Evolutionary conservation across 352 stramenopile species (phyloP), one percentile per base, ranked within the genome.

Genomic region (Globisporangium perplexum): DNA sequence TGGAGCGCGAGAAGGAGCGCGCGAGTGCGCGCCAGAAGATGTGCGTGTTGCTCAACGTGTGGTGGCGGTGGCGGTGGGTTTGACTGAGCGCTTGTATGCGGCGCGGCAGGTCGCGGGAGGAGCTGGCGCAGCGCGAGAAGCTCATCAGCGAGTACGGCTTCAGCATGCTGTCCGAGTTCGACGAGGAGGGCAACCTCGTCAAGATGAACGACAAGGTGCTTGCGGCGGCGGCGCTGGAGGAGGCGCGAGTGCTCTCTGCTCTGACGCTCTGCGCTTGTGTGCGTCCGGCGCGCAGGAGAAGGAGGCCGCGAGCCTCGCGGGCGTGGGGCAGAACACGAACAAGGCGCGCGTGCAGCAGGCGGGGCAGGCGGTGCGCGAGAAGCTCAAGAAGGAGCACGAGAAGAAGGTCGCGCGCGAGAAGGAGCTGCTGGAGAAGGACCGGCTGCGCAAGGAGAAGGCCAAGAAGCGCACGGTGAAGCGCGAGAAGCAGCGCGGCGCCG

Each of bases 141-240:
- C 74, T 93, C 48, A 83, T 93, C 49, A 88, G 63, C 41, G 77
- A 77, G 49, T 93, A 93, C 54, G 83, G 83, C 30, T 86, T 89
- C 57, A 87, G 74, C 14, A 68, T 77, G 33, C 76, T 89, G 56
- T 89, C 80, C 0, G 79, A 90, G 66, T 88, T 90, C 54, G 83
- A 93, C 53, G 83, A 93, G 60, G 78, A 91, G 15, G 83, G 80
- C 42, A 91, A 93, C 59, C 66, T 93, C 15, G 71, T 90, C 60
- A 83, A 88, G 65, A 81, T 72, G 20, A 76, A 72, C 47, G 75
- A 89, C 63, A 87, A 86, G 63, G 72, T 80, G 36, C 28, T 28
- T 20, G 24, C 10, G 23, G 22, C 35, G 44, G 26, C 22, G 22
- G 15, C 18, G 12, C 14, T n/a, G n/a, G n/a, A n/a, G n/a, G n/a